phyloP scores from a whole-genome alignment of 2,329 filamentous ascomycete species.

The Ophiostoma australiae region DNA sequence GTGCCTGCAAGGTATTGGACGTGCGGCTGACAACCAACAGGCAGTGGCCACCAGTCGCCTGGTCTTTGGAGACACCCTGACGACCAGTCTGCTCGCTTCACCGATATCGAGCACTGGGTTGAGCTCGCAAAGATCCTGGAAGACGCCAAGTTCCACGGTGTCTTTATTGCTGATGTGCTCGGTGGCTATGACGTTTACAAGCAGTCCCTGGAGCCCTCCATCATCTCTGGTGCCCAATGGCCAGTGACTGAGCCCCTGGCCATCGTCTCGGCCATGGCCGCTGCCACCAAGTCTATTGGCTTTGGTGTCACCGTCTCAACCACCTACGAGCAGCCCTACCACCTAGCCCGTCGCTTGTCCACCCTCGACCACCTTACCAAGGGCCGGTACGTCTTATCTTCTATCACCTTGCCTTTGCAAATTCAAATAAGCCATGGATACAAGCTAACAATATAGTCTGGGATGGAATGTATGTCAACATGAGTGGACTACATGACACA shows the following conservation, averaged over 20 bases:
- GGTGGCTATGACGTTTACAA: conserved; percentile 64
- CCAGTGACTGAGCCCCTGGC: conserved; percentile 65
- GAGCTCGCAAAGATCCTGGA: conserved; percentile 57
- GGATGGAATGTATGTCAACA: conserved; percentile 15
- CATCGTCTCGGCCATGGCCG: conserved; percentile 35
- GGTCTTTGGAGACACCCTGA: conserved; percentile 57
- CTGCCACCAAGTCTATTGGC: conserved; percentile 26
- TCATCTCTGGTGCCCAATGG: conserved; percentile 61
- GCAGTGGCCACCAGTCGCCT: conserved; percentile 44
- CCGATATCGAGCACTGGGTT: conserved; percentile 56
- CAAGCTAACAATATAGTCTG: conserved; percentile 8
- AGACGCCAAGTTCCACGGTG: conserved; percentile 53
- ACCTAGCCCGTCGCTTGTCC: conserved; percentile 25
- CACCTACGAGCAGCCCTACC: conserved; percentile 27
- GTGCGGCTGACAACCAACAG: conserved; percentile 1
- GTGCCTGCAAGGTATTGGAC: background rate
- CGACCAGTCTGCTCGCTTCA: conserved; percentile 60
- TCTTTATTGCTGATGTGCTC: conserved; percentile 63
- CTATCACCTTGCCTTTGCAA: background rate
- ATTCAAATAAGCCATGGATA: background rate
- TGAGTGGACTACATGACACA: background rate
- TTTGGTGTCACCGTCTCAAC: conserved; percentile 28
- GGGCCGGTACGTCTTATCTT: conserved; percentile 4
- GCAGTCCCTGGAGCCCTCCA: conserved; percentile 53
- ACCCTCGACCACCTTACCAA: conserved; percentile 27